Percentiles rank a stretch among this genome's conserved stretches.
Conservation (phyloP, 2,329 filamentous ascomycete species). For the Diaporthe sp. region DNA sequence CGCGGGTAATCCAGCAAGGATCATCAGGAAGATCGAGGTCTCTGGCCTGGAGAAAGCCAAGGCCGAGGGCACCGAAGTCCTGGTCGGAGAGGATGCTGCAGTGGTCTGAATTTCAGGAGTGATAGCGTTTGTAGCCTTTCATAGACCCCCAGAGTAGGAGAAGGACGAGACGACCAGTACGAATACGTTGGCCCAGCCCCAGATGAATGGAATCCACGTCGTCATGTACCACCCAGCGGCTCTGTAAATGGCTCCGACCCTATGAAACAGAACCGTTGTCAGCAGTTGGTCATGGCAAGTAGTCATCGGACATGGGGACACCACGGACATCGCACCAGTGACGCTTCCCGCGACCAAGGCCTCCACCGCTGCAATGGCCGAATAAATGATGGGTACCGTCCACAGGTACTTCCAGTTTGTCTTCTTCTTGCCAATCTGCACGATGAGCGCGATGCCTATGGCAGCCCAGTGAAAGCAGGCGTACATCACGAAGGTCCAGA, state of each 20-base stretch:
- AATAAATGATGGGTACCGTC: conserved; percentile 79
- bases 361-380: conserved; percentile 79
- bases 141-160: conserved; percentile 91
- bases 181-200: conserved; percentile 87
- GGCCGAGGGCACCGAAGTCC: conserved; percentile 20
- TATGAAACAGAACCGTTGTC: conserved; percentile 51
- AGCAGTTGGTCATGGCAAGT: background rate
- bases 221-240: conserved; percentile 91
- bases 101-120: conserved; percentile 12
- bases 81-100: conserved; percentile 34
- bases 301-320: background rate
- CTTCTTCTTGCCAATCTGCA: conserved; percentile 73
- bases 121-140: conserved; percentile 46
- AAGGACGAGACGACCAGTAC: conserved; percentile 90
- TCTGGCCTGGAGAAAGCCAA: conserved; percentile 34
- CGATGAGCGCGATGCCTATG: conserved; percentile 77
- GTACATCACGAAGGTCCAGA: conserved; percentile 88
- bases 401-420: conserved; percentile 74
- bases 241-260: conserved; percentile 84
- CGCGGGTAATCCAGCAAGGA: conserved; percentile 75
- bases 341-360: conserved; percentile 85
- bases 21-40: conserved; percentile 62
- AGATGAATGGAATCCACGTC: conserved; percentile 92
- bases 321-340: conserved; percentile 81
- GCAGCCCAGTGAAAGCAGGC: conserved; percentile 81